Evolutionary conservation across 129 eudicot genomes (phyloP).

Genomic region (Tagetes patula): DNA sequence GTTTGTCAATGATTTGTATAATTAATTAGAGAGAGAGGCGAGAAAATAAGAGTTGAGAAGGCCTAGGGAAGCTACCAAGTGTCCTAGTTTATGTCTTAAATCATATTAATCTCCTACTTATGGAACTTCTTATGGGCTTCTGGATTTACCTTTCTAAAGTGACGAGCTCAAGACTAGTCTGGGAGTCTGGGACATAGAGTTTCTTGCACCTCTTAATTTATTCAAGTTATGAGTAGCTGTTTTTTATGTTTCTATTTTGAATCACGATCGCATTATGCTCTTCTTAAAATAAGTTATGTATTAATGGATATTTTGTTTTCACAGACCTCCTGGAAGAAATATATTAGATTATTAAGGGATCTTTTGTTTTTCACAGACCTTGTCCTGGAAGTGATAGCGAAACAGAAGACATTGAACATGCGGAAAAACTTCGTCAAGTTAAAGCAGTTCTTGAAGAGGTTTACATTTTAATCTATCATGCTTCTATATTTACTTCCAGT

Average conservation of each 20-base stretch:
- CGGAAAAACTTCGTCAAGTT: conserved; percentile 89
- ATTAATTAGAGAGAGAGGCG: too few species aligned
- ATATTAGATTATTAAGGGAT: conserved; percentile 7
- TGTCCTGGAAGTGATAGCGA: conserved; percentile 79
- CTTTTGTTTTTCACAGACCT: conserved; percentile 45
- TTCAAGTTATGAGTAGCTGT: neutral
- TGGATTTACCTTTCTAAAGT: conserved; percentile 13
- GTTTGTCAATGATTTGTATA: too few species aligned
- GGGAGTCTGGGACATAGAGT: neutral
- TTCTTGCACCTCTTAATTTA: neutral
- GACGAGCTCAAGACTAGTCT: neutral
- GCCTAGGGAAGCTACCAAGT: neutral
- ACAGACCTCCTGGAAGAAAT: conserved; percentile 74
- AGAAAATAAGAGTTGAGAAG: too few species aligned
- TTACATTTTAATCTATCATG: conserved; percentile 17
- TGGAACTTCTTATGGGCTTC: neutral
- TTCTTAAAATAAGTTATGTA: neutral
- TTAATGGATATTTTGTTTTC: conserved; percentile 19
- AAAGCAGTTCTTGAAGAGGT: conserved; percentile 91
- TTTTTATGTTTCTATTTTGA: neutral
- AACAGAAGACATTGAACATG: conserved; percentile 84
- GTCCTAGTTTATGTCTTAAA: neutral
- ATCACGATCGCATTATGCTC: conserved; percentile 11
- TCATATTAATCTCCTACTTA: neutral
- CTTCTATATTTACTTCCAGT: neutral